Percentiles rank a stretch among this genome's conserved stretches.
phyloP scores from a whole-genome alignment of 345 rosid genomes.

The Eucalyptus victrix region DNA sequence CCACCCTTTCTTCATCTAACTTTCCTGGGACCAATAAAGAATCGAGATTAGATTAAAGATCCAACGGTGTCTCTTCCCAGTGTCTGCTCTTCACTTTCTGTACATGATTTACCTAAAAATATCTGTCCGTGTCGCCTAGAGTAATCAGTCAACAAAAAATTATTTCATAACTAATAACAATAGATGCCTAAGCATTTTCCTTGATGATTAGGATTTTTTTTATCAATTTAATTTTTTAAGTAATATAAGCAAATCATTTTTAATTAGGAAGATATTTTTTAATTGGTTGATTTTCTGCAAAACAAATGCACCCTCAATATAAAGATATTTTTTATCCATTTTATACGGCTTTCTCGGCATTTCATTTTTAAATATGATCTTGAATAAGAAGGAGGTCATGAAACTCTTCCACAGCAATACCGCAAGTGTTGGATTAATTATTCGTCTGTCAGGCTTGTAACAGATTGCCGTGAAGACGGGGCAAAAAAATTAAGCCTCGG shows the following conservation, averaged over 20 bases:
- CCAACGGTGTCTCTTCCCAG: neutral
- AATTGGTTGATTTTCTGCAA: too few species aligned
- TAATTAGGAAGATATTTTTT: neutral
- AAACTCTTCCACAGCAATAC: neutral
- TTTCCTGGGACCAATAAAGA: neutral
- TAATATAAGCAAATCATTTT: neutral
- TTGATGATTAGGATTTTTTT: neutral
- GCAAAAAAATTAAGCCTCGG: neutral
- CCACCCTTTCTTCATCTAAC: neutral
- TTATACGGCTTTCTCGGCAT: neutral
- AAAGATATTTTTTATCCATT: neutral
- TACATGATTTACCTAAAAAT: neutral
- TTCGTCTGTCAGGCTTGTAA: neutral
- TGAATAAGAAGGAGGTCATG: neutral
- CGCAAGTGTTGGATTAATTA: neutral
- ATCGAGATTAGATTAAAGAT: neutral
- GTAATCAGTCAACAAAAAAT: neutral
- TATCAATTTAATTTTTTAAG: neutral
- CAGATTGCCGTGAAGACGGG: accelerated
- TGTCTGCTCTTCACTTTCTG: neutral
- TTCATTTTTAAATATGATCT: neutral
- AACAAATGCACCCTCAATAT: neutral
- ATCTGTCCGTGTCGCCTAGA: neutral
- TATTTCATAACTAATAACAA: neutral
- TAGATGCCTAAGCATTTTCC: neutral